Evolutionary conservation across 495 filamentous ascomycete genomes (phyloP), one percentile per base, ranked within the genome.

Genomic region (Hypoxylon fragiforme): DNA sequence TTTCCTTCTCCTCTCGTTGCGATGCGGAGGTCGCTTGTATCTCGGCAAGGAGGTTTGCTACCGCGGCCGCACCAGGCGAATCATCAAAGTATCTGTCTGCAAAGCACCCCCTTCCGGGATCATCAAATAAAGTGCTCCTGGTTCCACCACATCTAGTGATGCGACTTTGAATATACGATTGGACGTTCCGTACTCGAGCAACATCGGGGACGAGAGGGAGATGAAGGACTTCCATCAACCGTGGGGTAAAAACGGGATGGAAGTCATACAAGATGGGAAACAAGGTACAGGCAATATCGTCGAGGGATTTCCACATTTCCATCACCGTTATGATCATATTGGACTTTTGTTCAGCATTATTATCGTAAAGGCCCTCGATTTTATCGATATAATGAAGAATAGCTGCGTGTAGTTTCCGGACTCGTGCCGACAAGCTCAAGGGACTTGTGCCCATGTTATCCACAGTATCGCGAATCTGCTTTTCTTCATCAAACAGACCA

Each of bases 151-250:
- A 63, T 3, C 38, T 5, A 3, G 19, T 37, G 30, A 61, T 38
- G 6, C 80, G 69, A 2, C 32, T 15, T 0, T 53, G 40, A 34
- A 85, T 59, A 55, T 85, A 76, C 0, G 30, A 45, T 39, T 82
- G 75, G 9, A 85, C 66, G 0, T 46, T 31, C 9, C 72, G 66
- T 1, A 79, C 66, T 0, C 81, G 77, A 7, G 46, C 20, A 66
- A 85, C 71, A 24, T 81, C 72, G 8, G 53, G 41, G 0, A 64
- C 47, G 0, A 41, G 28, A 0, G 72, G 46, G 0, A 82, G 50
- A 3, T 75, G 77, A 14, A 86, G 59, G 4, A 71, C 64, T 56
- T 83, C 72, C 31, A 86, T 53, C 3, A 77, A 49, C 3, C 72
- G 62, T 0, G 74, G 66, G 0, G 63, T 54, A 55, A 80, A 76